phyloP scores from a whole-genome alignment of 768 basidiomycete genomes.

The Crucibulum laeve region DNA sequence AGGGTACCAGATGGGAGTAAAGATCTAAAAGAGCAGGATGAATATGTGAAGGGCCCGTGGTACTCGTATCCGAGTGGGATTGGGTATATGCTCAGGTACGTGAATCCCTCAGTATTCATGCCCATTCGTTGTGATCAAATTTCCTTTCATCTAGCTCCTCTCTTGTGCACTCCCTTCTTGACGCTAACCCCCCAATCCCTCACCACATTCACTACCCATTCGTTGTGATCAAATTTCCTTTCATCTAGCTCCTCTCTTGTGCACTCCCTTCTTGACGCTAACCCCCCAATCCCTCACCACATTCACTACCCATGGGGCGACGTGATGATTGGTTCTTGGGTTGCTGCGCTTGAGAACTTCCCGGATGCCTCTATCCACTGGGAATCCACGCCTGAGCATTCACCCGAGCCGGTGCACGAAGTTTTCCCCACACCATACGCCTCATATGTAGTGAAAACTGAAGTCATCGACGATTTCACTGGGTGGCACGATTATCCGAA shows the following conservation, averaged over 20 bases:
- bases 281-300: not conserved
- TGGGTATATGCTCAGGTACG: not conserved
- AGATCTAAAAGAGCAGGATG: not conserved
- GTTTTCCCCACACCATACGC: not conserved
- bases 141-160: not conserved
- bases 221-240: no score
- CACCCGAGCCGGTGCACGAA: not conserved
- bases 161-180: not conserved
- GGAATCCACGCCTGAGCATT: not conserved
- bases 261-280: not conserved
- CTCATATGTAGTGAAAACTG: not conserved
- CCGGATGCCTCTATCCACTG: not conserved
- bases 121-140: not conserved
- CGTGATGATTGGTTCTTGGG: not conserved
- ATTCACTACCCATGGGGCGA: not conserved
- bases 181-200: not conserved
- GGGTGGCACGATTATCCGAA: not conserved
- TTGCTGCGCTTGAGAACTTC: not conserved
- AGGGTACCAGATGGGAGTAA: not conserved
- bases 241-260: no score
- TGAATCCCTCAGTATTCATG: not conserved
- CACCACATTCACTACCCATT: not conserved
- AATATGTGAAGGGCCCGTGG: not conserved
- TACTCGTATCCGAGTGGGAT: not conserved
- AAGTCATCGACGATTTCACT: not conserved